Base-by-base conservation (phyloP, 1,139 yeast species). In the Geotrichum fermentans region DNA sequence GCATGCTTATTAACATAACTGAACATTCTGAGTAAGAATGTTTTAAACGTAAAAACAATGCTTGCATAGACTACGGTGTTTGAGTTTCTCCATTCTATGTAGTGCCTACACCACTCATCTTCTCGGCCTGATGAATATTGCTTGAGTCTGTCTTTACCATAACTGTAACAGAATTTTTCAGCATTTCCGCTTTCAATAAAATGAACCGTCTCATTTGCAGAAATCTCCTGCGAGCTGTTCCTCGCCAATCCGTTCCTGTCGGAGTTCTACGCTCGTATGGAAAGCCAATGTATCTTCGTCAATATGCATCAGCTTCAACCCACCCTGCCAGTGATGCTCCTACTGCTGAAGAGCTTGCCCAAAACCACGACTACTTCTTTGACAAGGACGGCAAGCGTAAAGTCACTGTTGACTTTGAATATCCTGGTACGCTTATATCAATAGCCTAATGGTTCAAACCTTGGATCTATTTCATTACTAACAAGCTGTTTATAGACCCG, bases 401-500 rank as follows among this genome's bases (percentile, higher is more conserved):
- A 21, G 64, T 63, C 8, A 63, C 69, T 2, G 64, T 68, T 1
- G 65, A 68, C 42, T 58, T 61, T n/a, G 71, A 67, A 40, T 59
- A 66, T 17, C 72, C 72, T 20, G 51, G 51, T 50, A 39, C 20
- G 46, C 17, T n/a, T n/a, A n/a, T n/a, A n/a, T n/a, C n/a, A n/a
- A n/a, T 22, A n/a, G n/a, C n/a, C n/a, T n/a, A n/a, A n/a, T n/a
- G n/a, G n/a, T n/a, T n/a, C n/a, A n/a, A n/a, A n/a, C n/a, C n/a
- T n/a, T n/a, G n/a, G n/a, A n/a, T n/a, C n/a, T n/a, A n/a, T n/a
- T n/a, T n/a, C n/a, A n/a, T n/a, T n/a, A n/a, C n/a, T n/a, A n/a
- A n/a, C n/a, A n/a, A n/a, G n/a, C n/a, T 16, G 14, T 18, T 50
- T 7, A 22, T 39, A 2, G 94, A 89, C 61, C 95, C 95, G 2